Conservation (phyloP, 140 eudicot genomes). For the Flaveria floridana region DNA sequence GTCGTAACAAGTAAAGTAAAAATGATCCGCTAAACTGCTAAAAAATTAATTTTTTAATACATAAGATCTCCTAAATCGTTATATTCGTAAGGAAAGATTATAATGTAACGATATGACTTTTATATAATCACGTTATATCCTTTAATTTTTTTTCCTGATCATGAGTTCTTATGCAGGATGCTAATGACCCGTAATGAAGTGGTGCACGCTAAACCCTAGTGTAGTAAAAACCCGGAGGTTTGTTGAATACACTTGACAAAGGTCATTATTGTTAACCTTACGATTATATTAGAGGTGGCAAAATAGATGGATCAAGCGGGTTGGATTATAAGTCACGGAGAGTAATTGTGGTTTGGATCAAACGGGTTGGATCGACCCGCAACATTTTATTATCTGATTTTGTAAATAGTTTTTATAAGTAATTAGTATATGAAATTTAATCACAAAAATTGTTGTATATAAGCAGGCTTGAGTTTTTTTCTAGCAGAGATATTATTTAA, state of each 20-base stretch:
- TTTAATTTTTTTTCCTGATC: not conserved
- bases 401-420: not conserved
- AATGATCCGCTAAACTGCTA: not conserved
- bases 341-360: not conserved
- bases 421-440: not conserved
- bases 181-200: not conserved
- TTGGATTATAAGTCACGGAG: not conserved
- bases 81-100: too few relatives aligned
- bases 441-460: not conserved
- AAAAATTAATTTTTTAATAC: not conserved
- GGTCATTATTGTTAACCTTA: not conserved
- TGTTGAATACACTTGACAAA: not conserved
- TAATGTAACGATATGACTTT: too few relatives aligned
- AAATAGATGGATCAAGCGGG: not conserved
- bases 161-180: slow-evolving; percentile 6
- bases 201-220: not conserved
- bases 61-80: not conserved
- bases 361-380: not conserved
- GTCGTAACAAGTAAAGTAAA: not conserved
- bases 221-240: slow-evolving; percentile 1
- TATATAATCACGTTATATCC: not conserved
- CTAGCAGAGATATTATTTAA: too few relatives aligned
- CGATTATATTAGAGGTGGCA: not conserved
- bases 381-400: not conserved
- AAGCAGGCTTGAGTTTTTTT: too few relatives aligned